A percentile compares a stretch with the other conserved stretches of the same genome.
These are phyloP conservation scores for Candida qinlingensis DNA, from an alignment of 805 yeast species.

Conservation along the genomic window DNA sequence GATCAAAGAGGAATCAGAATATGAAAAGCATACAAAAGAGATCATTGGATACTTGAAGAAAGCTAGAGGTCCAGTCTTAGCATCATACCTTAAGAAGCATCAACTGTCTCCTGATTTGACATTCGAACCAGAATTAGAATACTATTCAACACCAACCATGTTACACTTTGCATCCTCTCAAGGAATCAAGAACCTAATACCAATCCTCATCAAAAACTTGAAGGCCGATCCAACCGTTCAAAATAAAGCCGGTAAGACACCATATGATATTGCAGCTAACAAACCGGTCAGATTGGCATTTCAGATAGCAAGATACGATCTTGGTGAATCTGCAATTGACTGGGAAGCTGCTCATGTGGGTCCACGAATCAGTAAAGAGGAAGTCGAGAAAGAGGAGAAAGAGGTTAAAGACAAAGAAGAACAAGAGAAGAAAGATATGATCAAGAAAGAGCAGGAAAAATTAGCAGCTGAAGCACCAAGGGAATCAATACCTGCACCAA, in stretches of 20 bases:
- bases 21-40: conserved; percentile 52
- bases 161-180: conserved; percentile 73
- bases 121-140: conserved; percentile 52
- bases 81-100: conserved; percentile 55
- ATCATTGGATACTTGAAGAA: conserved; percentile 56
- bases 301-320: conserved; percentile 56
- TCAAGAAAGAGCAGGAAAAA: conserved; percentile 41
- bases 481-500: conserved; percentile 32
- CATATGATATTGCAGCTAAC: conserved; percentile 61
- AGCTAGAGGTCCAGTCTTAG: conserved; percentile 70
- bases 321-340: conserved; percentile 67
- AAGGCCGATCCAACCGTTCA: conserved; percentile 64
- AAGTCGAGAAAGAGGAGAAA: conserved; percentile 39
- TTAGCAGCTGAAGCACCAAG: conserved; percentile 29
- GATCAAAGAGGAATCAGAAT: conserved; percentile 24
- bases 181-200: conserved; percentile 62
- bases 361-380: conserved; percentile 49
- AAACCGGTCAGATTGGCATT: conserved; percentile 46
- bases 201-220: conserved; percentile 51
- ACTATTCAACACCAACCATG: conserved; percentile 58
- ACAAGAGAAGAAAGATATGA: conserved; percentile 33
- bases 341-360: conserved; percentile 71
- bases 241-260: conserved; percentile 53
- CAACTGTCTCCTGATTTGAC: conserved; percentile 46
- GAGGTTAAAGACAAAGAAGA: conserved; percentile 33